A percentile compares a stretch with the other conserved stretches of the same genome.
These are phyloP conservation scores for Aureobasidium sp. DNA, from an alignment of 2,329 filamentous ascomycete genomes.

Conservation along the genomic window DNA sequence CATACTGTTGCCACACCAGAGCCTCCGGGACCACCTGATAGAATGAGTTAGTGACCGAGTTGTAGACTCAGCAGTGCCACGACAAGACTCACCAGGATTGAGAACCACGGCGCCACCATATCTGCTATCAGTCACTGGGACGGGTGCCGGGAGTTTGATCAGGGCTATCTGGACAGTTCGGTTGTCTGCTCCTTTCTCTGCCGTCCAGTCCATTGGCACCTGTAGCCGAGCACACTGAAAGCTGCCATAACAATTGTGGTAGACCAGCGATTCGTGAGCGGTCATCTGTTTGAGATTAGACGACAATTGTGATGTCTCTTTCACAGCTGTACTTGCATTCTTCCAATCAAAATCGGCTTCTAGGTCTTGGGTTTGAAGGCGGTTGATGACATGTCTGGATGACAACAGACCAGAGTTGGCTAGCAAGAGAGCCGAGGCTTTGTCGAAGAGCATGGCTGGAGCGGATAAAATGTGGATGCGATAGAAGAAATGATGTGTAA, in stretches of 20 bases:
- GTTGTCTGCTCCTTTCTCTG: constrained; percentile 25
- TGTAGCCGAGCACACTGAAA: constrained; percentile 43
- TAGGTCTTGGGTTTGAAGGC: background rate
- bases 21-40: constrained; percentile 35
- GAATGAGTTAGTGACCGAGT: background rate
- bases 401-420: background rate
- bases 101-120: constrained; percentile 43
- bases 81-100: constrained; percentile 29
- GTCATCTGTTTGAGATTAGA: background rate
- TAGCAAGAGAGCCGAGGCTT: background rate
- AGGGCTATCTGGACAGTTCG: constrained; percentile 36
- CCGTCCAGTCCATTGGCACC: constrained; percentile 41
- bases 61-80: background rate
- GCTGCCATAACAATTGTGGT: constrained; percentile 34
- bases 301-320: too few relatives aligned
- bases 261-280: constrained; percentile 14
- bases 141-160: constrained; percentile 37
- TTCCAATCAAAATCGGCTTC: background rate
- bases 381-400: background rate
- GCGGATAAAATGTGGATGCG: background rate
- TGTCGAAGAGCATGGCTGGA: constrained; percentile 3
- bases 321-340: background rate
- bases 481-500: background rate
- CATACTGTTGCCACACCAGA: constrained; percentile 29
- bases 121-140: constrained; percentile 33